Base-by-base conservation (phyloP, 164 flowering plant species). In the Saururus chinensis region DNA sequence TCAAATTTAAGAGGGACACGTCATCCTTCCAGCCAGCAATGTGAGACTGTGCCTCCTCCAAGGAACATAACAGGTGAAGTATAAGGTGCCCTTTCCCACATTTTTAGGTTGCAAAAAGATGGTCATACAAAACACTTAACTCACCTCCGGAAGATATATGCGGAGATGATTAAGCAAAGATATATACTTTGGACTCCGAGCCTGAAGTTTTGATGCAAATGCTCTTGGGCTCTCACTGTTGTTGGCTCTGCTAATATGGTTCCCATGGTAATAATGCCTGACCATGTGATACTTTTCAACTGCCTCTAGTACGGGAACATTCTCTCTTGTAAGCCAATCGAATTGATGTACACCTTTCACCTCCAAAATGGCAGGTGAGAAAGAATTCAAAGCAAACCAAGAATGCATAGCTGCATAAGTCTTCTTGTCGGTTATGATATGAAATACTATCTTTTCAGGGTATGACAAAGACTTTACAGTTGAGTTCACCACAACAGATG, bases 371-470 rank as follows among this genome's bases (percentile, higher is more conserved):
- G 96, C 89, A 53, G 97, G 95, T 57, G 81, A 73, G 55, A 80
- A 70, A n/a, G 99, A 81, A 66, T 95, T 87, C 22, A 95, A 66
- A 26, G 99, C 97, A 78, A 95, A 95, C 99, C 99, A 95, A 23
- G 99, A 87, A 69, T 93, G 99, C 97, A 90, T 93, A 23, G 91
- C 95, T n/a, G 97, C 91, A 75, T 90, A 93, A 16, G 99, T 95
- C 78, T 95, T 95, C 84, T 91, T 91, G 74, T 95, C 99, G 25
- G 99, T 95, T 63, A 95, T 91, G 62, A 95, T 81, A 81, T 95
- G 99, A 62, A 95, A 89, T 64, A 95, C 88, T 25, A 91, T 79
- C 64, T 82, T 88, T 60, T 81, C 93, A 66, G 99, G 97, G 57
- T 73, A 76, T 40, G 66, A 59, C 61, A 87, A 81, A 53, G 95